Evolutionary conservation across 192 early-diverging fungal genomes (phyloP).

Genomic region (Umbelopsis ramanniana): DNA sequence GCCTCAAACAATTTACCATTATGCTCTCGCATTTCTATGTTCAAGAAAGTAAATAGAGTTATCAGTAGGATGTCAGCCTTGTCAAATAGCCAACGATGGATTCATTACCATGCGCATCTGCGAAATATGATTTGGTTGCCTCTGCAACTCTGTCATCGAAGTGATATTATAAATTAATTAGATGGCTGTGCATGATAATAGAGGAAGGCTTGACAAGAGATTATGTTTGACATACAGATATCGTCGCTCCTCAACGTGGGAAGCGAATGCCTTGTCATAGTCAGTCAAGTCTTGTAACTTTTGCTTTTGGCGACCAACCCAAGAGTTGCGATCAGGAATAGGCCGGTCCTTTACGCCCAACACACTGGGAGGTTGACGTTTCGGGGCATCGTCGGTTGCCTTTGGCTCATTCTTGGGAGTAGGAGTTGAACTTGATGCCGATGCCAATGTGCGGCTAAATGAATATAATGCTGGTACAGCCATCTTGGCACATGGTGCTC

Average conservation of each 20-base stretch:
- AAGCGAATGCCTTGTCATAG: constrained; percentile 48
- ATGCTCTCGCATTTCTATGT: constrained; percentile 47
- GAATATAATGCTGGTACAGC: background rate
- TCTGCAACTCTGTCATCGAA: constrained; percentile 22
- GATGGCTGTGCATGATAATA: background rate
- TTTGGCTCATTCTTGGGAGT: background rate
- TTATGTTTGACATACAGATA: constrained; percentile 43
- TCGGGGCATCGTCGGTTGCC: background rate
- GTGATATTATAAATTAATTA: background rate
- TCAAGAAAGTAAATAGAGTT: constrained; percentile 30
- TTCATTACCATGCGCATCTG: constrained; percentile 33
- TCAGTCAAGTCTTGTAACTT: constrained; percentile 54
- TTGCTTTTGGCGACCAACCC: constrained; percentile 34
- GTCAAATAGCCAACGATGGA: background rate
- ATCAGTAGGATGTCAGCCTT: constrained; percentile 25
- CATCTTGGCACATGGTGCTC: background rate
- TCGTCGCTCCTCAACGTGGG: constrained; percentile 51
- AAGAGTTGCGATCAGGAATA: constrained; percentile 27
- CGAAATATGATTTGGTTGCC: constrained; percentile 39
- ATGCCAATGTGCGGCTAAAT: background rate
- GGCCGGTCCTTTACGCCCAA: constrained; percentile 38
- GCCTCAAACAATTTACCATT: constrained; percentile 56
- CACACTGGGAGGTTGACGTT: constrained; percentile 27
- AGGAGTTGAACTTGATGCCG: background rate
- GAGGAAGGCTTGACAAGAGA: too few relatives aligned